phyloP scores from a whole-genome alignment of 1,284 basidiomycete genomes.

The Leccinum huronense region DNA sequence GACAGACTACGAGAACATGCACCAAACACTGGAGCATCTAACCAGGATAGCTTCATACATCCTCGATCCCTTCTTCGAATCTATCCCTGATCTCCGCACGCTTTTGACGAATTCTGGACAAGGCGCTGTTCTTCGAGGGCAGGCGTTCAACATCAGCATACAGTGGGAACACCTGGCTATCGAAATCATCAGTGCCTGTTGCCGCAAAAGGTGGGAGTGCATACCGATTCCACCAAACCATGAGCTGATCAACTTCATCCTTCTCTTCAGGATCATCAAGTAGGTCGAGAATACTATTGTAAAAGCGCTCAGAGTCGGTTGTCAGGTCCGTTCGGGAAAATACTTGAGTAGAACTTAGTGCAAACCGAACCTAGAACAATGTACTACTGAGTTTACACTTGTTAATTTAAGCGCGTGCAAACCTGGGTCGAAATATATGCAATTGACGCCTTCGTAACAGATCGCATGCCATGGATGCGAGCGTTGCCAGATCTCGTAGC shows the following conservation, averaged over 20 bases:
- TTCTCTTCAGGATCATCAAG: background rate
- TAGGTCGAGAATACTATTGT: constrained; percentile 1
- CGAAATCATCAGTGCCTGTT: background rate
- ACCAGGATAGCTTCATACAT: background rate
- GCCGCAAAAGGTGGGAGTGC: too few relatives aligned
- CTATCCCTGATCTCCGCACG: background rate
- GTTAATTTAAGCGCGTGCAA: background rate
- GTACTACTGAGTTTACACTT: background rate
- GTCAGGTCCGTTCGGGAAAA: constrained; percentile 3
- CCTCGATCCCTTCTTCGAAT: background rate
- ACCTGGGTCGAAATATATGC: constrained; percentile 10
- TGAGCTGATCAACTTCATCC: background rate
- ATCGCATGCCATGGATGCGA: constrained; percentile 3
- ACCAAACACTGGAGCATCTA: background rate
- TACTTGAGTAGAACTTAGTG: constrained; percentile 3
- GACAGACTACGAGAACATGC: background rate
- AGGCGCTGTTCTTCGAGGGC: background rate
- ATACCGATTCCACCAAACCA: constrained; percentile 9
- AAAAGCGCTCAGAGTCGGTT: constrained; percentile 6
- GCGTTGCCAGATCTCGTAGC: constrained; percentile 4
- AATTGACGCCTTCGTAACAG: constrained; percentile 3
- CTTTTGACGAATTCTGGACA: constrained; percentile 1
- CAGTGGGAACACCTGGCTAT: background rate
- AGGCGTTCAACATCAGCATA: constrained; percentile 2
- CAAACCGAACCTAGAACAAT: background rate